Evolutionary conservation across 106 monocot genomes (phyloP).

Genomic region (Hemerocallis citrina): DNA sequence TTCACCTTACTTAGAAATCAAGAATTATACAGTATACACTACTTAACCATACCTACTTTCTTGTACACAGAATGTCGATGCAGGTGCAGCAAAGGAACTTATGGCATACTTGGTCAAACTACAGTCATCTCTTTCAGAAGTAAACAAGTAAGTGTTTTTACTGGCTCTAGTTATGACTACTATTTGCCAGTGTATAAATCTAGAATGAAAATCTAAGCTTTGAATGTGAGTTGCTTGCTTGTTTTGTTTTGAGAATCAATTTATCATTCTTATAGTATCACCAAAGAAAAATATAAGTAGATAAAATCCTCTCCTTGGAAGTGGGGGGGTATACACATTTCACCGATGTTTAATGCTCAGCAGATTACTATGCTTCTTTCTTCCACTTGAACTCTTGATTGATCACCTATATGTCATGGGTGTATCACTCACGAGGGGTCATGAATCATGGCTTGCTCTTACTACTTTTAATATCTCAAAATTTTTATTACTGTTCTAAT

Average conservation of each 20-base stretch:
- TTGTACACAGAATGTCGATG: slow-evolving; percentile 78
- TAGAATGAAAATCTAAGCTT: neutral
- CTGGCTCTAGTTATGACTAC: neutral
- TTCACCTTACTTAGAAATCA: neutral
- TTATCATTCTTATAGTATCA: too few species aligned
- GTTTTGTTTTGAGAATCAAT: neutral
- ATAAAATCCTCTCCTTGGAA: too few species aligned
- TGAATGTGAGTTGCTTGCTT: neutral
- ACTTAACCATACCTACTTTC: neutral
- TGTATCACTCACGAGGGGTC: too few species aligned
- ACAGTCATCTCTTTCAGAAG: slow-evolving; percentile 66
- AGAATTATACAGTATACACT: neutral
- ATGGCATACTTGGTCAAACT: slow-evolving; percentile 65
- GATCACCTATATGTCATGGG: too few species aligned
- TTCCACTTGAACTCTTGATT: too few species aligned
- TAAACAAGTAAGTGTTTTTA: slow-evolving; percentile 61
- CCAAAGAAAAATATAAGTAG: too few species aligned
- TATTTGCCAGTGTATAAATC: neutral
- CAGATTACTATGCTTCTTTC: too few species aligned
- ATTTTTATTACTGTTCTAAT: too few species aligned
- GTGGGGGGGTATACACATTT: too few species aligned
- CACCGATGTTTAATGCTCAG: too few species aligned
- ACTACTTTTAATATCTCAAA: too few species aligned
- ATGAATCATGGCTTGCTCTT: too few species aligned
- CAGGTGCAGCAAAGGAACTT: slow-evolving; percentile 84